Evolutionary conservation across 441 rosid species (phyloP).

Genomic region (Bruguiera hainesii): DNA sequence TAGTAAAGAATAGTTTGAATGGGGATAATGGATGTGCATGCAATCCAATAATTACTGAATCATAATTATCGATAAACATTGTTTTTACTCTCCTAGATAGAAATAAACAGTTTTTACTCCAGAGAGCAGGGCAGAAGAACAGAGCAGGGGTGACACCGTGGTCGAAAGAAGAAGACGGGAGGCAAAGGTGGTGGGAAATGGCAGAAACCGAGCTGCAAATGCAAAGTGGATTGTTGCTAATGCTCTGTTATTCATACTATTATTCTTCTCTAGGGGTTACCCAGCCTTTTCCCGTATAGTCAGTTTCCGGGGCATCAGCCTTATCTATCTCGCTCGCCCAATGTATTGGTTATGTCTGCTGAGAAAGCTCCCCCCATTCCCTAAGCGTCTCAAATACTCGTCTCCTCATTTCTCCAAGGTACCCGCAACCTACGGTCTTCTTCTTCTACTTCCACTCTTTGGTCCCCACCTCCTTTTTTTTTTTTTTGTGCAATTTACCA

Average conservation of each 20-base stretch:
- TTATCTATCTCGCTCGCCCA: slow-evolving; percentile 7
- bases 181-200: slow-evolving; percentile 22
- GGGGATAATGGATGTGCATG: too few relatives aligned
- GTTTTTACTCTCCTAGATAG: too few relatives aligned
- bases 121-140: too few relatives aligned
- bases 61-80: too few relatives aligned
- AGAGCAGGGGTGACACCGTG: too few relatives aligned
- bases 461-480: background rate
- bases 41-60: too few relatives aligned
- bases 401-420: slow-evolving; percentile 74
- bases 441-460: background rate
- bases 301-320: slow-evolving; percentile 14
- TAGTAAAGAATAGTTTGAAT: too few relatives aligned
- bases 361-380: slow-evolving; percentile 46
- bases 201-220: slow-evolving; percentile 28
- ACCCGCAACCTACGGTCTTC: background rate
- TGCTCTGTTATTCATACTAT: too few relatives aligned
- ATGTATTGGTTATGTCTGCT: slow-evolving; percentile 45
- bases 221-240: background rate
- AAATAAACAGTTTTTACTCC: too few relatives aligned
- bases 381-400: slow-evolving; percentile 87
- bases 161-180: too few relatives aligned
- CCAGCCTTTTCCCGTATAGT: slow-evolving; percentile 14
- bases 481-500: too few relatives aligned
- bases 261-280: background rate